Conservation (phyloP, 345 rosid species). For the Jatropha curcas region DNA sequence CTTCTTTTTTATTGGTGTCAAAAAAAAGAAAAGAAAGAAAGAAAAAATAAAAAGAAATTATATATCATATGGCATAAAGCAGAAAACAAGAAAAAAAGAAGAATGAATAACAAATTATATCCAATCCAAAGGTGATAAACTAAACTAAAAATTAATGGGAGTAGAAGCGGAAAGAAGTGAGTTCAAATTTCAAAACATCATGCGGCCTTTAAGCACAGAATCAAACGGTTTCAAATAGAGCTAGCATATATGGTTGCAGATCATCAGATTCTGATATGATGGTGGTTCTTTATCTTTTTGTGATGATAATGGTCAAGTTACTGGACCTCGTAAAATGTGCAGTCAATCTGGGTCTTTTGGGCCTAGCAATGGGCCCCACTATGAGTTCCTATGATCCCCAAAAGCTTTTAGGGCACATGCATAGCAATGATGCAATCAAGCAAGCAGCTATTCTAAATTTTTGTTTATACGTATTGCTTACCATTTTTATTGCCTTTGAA, state of each 20-base stretch:
- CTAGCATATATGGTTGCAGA: constrained; percentile 11
- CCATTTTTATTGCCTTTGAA: constrained; percentile 23
- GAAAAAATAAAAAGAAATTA: background rate
- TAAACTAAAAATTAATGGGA: background rate
- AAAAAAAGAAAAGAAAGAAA: background rate
- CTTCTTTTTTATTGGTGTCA: no score
- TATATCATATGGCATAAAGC: no score
- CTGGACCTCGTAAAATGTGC: constrained; percentile 29
- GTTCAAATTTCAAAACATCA: constrained; percentile 17
- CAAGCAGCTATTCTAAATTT: background rate
- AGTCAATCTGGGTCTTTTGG: constrained; percentile 30
- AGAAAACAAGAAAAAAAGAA: no score
- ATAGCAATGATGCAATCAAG: constrained; percentile 17
- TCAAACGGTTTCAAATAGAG: constrained; percentile 11
- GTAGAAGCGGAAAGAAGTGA: background rate
- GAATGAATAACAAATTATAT: no score
- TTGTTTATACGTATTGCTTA: background rate
- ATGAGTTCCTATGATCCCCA: background rate
- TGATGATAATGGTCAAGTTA: constrained; percentile 31
- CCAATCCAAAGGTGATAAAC: background rate
- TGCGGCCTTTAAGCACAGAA: background rate
- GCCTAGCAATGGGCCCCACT: constrained; percentile 18
- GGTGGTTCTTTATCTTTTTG: constrained; percentile 1
- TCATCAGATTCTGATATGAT: constrained; percentile 3
- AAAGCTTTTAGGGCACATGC: constrained; percentile 23